These are phyloP conservation scores for Sphaerulina musiva DNA, from an alignment of 2,329 filamentous ascomycete species.

Conservation along the genomic window DNA sequence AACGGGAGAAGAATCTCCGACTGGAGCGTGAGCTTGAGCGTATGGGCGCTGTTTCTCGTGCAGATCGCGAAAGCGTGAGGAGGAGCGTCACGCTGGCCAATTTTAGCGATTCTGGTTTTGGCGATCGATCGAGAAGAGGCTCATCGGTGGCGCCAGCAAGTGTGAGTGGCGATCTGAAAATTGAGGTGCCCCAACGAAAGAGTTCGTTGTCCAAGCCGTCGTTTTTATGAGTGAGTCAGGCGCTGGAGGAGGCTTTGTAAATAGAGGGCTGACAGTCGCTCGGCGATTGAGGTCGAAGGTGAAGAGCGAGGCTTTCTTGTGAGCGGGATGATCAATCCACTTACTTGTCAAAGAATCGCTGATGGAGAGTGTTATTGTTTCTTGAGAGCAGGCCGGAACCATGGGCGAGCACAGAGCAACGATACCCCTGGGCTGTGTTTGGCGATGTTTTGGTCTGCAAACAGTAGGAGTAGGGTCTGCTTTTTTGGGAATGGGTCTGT, in stretches of 20 bases:
- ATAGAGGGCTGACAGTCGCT: slow-evolving; percentile 4
- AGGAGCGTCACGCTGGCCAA: slow-evolving; percentile 29
- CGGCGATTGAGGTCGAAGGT: slow-evolving; percentile 10
- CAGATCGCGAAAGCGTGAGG: slow-evolving; percentile 51
- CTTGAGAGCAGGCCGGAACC: neutral
- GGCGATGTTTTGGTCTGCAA: neutral
- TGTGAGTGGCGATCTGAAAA: slow-evolving; percentile 29
- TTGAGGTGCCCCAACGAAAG: slow-evolving; percentile 36
- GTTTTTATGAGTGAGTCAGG: slow-evolving; percentile 42
- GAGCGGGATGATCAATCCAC: neutral
- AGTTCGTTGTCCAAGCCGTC: slow-evolving; percentile 46
- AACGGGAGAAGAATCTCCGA: slow-evolving; percentile 70
- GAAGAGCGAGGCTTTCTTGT: slow-evolving; percentile 24
- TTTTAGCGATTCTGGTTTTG: slow-evolving; percentile 40
- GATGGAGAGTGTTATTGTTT: neutral
- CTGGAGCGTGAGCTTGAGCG: slow-evolving; percentile 80
- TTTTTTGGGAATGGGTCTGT: neutral
- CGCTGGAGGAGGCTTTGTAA: slow-evolving; percentile 17
- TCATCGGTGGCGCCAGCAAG: slow-evolving; percentile 38
- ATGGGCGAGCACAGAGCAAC: neutral
- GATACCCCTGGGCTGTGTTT: slow-evolving; percentile 6
- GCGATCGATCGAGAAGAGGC: slow-evolving; percentile 35
- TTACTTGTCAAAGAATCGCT: neutral
- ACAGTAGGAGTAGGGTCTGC: slow-evolving; percentile 1
- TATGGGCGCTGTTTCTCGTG: slow-evolving; percentile 57